Evolutionary conservation across 208 protist genomes (phyloP).

Genomic region (Leishmania gerbilli): DNA sequence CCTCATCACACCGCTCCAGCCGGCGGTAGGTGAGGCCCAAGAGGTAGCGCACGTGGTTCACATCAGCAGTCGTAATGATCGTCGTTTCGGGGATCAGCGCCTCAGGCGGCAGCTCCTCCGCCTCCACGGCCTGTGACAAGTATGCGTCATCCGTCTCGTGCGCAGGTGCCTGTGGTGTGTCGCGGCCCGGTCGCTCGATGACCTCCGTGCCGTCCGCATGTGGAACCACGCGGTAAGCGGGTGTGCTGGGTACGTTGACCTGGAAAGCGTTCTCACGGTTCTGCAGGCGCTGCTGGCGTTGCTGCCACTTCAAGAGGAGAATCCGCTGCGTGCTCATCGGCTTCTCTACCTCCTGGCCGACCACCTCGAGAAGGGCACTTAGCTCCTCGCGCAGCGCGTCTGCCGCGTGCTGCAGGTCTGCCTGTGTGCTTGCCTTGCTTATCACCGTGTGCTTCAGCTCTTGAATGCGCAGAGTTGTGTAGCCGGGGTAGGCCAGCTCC

Average conservation of each 20-base stretch:
- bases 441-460: slow-evolving; percentile 46
- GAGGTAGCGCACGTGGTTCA: slow-evolving; percentile 74
- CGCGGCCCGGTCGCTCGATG: slow-evolving; percentile 18
- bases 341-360: slow-evolving; percentile 52
- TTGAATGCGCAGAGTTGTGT: slow-evolving; percentile 60
- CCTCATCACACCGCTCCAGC: slow-evolving; percentile 43
- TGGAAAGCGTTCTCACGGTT: slow-evolving; percentile 26
- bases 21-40: slow-evolving; percentile 59
- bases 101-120: slow-evolving; percentile 24
- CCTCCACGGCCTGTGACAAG: slow-evolving; percentile 28
- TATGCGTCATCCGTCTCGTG: slow-evolving; percentile 24
- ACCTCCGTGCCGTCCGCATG: slow-evolving; percentile 35
- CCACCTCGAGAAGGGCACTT: slow-evolving; percentile 18
- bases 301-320: slow-evolving; percentile 37
- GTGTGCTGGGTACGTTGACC: neutral
- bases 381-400: slow-evolving; percentile 40
- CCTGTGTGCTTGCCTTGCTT: slow-evolving; percentile 15
- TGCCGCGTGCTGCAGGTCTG: slow-evolving; percentile 34
- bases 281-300: slow-evolving; percentile 37
- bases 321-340: slow-evolving; percentile 30
- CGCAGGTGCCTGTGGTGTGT: slow-evolving; percentile 8
- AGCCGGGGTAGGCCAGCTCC: slow-evolving; percentile 65
- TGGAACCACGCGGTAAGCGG: slow-evolving; percentile 22
- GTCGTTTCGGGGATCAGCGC: slow-evolving; percentile 20
- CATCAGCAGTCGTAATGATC: slow-evolving; percentile 49